These are phyloP conservation scores for Saturnispora besseyi DNA, from an alignment of 805 yeast genomes.

Conservation along the genomic window DNA sequence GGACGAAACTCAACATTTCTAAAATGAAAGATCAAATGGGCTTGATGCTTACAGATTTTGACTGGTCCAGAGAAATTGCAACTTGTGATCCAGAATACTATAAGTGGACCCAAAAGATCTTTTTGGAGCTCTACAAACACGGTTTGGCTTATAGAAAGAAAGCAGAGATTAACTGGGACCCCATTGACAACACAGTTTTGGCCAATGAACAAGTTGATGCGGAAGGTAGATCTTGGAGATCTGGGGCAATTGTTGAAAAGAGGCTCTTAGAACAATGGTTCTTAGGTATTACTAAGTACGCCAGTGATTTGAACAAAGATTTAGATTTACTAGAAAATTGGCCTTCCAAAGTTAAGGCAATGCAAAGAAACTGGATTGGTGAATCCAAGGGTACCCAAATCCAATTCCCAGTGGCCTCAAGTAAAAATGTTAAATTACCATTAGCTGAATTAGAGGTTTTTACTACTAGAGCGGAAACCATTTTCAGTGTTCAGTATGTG, in stretches of 20 bases:
- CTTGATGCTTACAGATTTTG: constrained; percentile 74
- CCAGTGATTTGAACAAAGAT: constrained; percentile 58
- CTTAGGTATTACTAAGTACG: constrained; percentile 77
- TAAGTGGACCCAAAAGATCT: constrained; percentile 86
- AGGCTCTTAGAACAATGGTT: constrained; percentile 85
- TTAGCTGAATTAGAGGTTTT: constrained; percentile 40
- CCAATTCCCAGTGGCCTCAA: constrained; percentile 31
- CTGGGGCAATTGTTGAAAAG: constrained; percentile 92
- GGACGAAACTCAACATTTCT: constrained; percentile 77
- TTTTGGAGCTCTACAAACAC: constrained; percentile 58
- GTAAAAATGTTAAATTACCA: constrained; percentile 13
- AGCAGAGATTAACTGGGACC: constrained; percentile 97
- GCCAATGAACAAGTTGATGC: constrained; percentile 96
- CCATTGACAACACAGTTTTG: constrained; percentile 85
- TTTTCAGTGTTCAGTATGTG: constrained; percentile 72
- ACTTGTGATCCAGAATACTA: constrained; percentile 86
- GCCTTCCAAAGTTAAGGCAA: constrained; percentile 82
- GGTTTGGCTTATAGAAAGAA: constrained; percentile 80
- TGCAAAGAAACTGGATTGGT: constrained; percentile 96
- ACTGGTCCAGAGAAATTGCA: constrained; percentile 85
- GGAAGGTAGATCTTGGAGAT: constrained; percentile 90
- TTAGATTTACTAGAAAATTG: constrained; percentile 54
- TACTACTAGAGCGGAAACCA: constrained; percentile 87
- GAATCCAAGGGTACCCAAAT: constrained; percentile 74
- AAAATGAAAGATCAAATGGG: constrained; percentile 82